Evolutionary conservation across 2,329 filamentous ascomycete genomes (phyloP), one percentile per base, ranked within the genome.

Genomic region (Epichloe baconii): DNA sequence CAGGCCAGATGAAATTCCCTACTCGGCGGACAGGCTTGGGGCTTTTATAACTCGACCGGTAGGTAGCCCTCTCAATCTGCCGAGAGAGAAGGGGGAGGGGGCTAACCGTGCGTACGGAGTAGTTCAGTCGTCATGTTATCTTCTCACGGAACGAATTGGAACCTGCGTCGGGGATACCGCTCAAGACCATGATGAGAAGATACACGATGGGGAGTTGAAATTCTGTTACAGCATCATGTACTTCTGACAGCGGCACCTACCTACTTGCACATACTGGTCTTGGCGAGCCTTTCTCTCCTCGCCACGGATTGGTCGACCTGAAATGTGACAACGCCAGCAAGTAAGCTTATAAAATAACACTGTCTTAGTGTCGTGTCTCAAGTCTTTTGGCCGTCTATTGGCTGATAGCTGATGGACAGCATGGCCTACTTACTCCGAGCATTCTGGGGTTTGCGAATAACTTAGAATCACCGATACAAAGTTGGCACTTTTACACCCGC

Each of bases 371-470:
- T 19, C 5, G 10, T 14, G 21, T 36, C 36, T 17, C n/a, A 17
- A 31, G n/a, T 47, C 14, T 38, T 10, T 19, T 23, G 11, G 14
- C 10, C 43, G n/a, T 23, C 47, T 14, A 26, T 38, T n/a, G 3
- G 5, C 4, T 10, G 47, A 35, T 17, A 44, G 26, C 40, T 19
- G 34, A 50, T 41, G 19, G 17, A 23, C 14, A 12, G 31, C 40
- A 45, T 53, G 48, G 36, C 51, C 51, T 53, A 10, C 47, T 43
- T 44, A 19, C 51, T 50, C 51, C 51, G 51, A 53, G 36, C 37
- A 43, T 34, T 44, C 44, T 41, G 44, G 19, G 35, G 15, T 34
- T 26, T 40, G 51, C 40, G 38, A 53, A 48, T 44, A n/a, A 14
- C 35, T 43, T 23, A 7, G 14, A 38, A 48, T 34, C 48, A 23